Conservation (phyloP, 345 rosid species). For the Euphorbia peplus region DNA sequence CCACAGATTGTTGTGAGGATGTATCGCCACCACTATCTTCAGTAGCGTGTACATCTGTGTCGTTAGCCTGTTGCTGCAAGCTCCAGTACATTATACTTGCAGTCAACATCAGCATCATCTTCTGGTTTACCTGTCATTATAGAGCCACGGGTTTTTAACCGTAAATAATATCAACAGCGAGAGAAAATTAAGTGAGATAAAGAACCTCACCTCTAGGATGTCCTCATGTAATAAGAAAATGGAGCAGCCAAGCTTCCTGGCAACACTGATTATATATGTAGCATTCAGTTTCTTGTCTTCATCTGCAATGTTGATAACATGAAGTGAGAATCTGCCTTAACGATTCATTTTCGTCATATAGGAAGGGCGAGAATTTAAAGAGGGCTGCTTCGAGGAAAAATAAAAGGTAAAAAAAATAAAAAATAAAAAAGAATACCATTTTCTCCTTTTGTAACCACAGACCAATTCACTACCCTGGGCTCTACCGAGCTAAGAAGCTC, state of each 20-base stretch:
- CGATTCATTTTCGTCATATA: background rate
- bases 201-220: slow-evolving; percentile 67
- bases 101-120: slow-evolving; percentile 85
- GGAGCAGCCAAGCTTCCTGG: slow-evolving; percentile 96
- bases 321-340: slow-evolving; percentile 5
- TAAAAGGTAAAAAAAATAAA: background rate
- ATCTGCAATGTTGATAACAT: slow-evolving; percentile 48
- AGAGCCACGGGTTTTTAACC: no score
- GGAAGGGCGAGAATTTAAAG: background rate
- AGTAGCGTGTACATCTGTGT: slow-evolving; percentile 30
- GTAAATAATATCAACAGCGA: no score
- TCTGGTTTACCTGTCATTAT: slow-evolving; percentile 76
- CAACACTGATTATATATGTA: slow-evolving; percentile 93
- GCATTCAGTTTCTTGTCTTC: slow-evolving; percentile 96
- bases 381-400: background rate
- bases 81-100: slow-evolving; percentile 99
- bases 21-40: slow-evolving; percentile 33
- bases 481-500: slow-evolving; percentile 88
- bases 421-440: slow-evolving; percentile 38
- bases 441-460: slow-evolving; percentile 78
- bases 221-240: slow-evolving; percentile 98
- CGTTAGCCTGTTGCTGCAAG: slow-evolving; percentile 52
- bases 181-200: background rate
- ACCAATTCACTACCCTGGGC: slow-evolving; percentile 94
- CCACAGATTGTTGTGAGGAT: slow-evolving; percentile 19